Base-by-base conservation (phyloP, 2,329 filamentous ascomycete species). In the Seiridium cupressi region DNA sequence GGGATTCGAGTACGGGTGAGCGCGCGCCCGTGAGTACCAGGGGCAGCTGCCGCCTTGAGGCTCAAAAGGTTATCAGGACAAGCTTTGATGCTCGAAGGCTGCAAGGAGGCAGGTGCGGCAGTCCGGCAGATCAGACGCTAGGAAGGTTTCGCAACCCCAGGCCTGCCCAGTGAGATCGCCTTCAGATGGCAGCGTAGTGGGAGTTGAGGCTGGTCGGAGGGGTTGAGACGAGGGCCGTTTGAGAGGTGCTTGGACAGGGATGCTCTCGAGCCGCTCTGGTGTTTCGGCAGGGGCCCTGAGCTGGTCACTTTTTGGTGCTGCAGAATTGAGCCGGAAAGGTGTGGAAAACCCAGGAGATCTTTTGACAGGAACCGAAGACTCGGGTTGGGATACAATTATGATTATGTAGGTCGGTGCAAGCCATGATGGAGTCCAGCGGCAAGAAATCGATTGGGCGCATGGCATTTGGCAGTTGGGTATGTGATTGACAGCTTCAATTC, bases 221-320 rank as follows among this genome's bases (percentile, higher is more conserved):
- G 69, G 72, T 76, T 77, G 78, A 80, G 77, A 80, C 78, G 74
- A 70, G 66, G 60, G 61, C 60, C 74, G 78, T 80, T 74, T 77
- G 76, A 78, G 75, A 71, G 58, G 36, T 53, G 48, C 54, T 35
- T 36, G 34, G 47, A 18, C 60, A 55, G 51, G 56, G 51, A 62
- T 67, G 58, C 59, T 61, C 60, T 64, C 65, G 65, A 68, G 67
- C 69, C 69, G 68, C 68, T 69, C 65, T 71, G 71, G 64, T 69
- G 74, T 77, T 77, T 76, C 74, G 73, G 62, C 73, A 75, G 70
- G 73, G 73, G 71, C 60, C 13, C 46, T 40, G 47, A 34, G 56
- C 34, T 44, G n/a, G 48, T 31, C 26, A 35, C 55, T 44, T 11
- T 8, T n/a, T 44, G 4, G 40, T 36, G 55, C 51, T 59, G 60